These are phyloP conservation scores for Dioszegia aurantiaca DNA, from an alignment of 768 basidiomycete genomes.

Conservation along the genomic window DNA sequence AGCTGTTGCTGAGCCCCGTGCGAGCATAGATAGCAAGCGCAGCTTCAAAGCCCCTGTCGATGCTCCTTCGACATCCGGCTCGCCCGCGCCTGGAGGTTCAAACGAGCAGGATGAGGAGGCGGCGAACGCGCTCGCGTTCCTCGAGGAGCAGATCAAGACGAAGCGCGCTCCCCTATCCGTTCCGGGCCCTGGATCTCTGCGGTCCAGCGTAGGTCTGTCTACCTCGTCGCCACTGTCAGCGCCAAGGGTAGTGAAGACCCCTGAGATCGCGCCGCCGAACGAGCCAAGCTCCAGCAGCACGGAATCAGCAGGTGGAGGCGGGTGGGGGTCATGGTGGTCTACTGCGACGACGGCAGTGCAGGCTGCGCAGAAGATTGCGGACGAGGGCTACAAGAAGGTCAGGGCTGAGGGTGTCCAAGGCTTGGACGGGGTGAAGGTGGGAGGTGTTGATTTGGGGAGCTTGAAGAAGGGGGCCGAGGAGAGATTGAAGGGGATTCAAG, in stretches of 20 bases:
- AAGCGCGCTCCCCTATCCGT: constrained; percentile 60
- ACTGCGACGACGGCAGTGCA: constrained; percentile 80
- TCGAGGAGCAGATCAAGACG: constrained; percentile 85
- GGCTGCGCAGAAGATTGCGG: constrained; percentile 81
- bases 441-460: constrained; percentile 48
- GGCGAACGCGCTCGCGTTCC: constrained; percentile 82
- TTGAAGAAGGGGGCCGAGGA: constrained; percentile 43
- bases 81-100: constrained; percentile 1
- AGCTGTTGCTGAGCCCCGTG: constrained; percentile 21
- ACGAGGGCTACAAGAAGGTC: constrained; percentile 86
- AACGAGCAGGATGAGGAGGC: constrained; percentile 60
- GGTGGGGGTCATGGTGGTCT: constrained; percentile 78
- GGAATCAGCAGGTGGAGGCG: constrained; percentile 59
- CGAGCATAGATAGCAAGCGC: constrained; percentile 31
- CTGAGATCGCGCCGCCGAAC: constrained; percentile 18
- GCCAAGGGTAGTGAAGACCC: background rate
- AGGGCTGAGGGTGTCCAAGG: constrained; percentile 55
- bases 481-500: constrained; percentile 60
- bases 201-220: constrained; percentile 52
- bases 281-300: constrained; percentile 29
- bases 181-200: constrained; percentile 15
- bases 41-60: constrained; percentile 14
- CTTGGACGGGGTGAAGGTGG: constrained; percentile 31
- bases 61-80: background rate
- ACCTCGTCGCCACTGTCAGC: constrained; percentile 34